Base-by-base conservation (phyloP, 2,329 filamentous ascomycete genomes). In the Trichothecium sympodiale region DNA sequence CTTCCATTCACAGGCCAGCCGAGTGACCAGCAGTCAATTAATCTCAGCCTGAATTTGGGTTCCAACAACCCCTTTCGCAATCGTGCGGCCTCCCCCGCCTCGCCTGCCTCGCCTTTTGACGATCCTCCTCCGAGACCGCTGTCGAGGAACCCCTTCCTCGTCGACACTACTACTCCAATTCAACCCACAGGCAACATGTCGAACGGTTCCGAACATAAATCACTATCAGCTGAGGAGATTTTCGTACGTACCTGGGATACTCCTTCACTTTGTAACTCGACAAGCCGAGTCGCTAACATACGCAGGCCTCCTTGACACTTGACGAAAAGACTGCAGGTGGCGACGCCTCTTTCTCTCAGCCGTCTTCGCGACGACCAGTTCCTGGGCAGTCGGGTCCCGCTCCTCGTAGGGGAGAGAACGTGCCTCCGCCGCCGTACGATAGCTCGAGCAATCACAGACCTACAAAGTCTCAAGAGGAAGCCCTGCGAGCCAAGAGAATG, bases 1-100 rank as follows among this genome's bases (percentile, higher is more conserved):
- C 33, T 30, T 29, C 30, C 5, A 4, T 14, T 8, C 36, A 34
- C 31, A 38, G 16, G 34, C 31, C 28, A 17, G 13, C 15, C n/a
- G 6, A 30, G 8, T 17, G 28, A 30, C n/a, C 34, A 41, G 31
- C 29, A 26, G 8, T 28, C 46, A 38, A 41, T 47, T 39, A 68
- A 67, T 46, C 64, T 80, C 53, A 64, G 71, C 37, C 62, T 81
- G 55, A 80, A 77, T 59, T 72, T 87, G 51, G 78, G 79, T 57
- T 87, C 82, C 56, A 87, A 87, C 69, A 88, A 88, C 55, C 83
- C 83, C 43, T 88, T 76, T 51, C 79, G 82, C 64, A 84, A 84
- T 58, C 76, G 80, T 51, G 75, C 78, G 44, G 65, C 67, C 27
- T 83, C 80, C 43, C 79, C 73, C 34, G 55, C 60, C 36, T 57